Evolutionary conservation across 305 asterid genomes (phyloP), one percentile per base, ranked within the genome.

Genomic region (Coffea humblotiana): DNA sequence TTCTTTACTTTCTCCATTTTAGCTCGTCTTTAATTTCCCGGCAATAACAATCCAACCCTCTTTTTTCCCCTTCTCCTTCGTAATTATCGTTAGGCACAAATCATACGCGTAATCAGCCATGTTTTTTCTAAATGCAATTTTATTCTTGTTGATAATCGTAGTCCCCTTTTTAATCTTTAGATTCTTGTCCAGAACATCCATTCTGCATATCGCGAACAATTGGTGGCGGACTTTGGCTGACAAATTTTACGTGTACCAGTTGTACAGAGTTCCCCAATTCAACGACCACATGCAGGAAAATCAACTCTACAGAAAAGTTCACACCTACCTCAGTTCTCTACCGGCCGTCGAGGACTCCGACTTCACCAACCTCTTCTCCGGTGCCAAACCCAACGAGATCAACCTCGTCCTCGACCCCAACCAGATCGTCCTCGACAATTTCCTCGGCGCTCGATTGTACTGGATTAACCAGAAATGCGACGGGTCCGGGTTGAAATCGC

Each of bases 221-320:
- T 71, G 78, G 83, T 88, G 90, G 88, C 84, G 88, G 16, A 63
- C 78, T 21, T 43, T 92, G 60, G 87, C 85, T 64, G 97, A 91
- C 15, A 84, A 86, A 67, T 93, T 85, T 77, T 89, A 89, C 68
- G 92, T 88, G 21, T 88, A 90, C 79, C 99, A 93, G 84, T 89
- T 83, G 86, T 95, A 92, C 93, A 91, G 83, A 68, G 98, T 95
- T 23, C 98, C 98, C 0, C 90, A 89, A 79, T 90, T 92, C 97
- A 95, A 95, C 83, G 87, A 88, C 19, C 86, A 90, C 87, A 88
- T 91, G 95, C 99, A 93, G 90, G 97, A 93, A 35, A 95, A 95
- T 87, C 97, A 91, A 64, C 83, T 95, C 37, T 90, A 87, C 76
- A 63, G 90, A 15, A 88, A 87, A 87, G 94, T 93, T 25, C 79